These are phyloP conservation scores for Solanum piurae DNA, from an alignment of 257 asterid genomes.

Conservation along the genomic window DNA sequence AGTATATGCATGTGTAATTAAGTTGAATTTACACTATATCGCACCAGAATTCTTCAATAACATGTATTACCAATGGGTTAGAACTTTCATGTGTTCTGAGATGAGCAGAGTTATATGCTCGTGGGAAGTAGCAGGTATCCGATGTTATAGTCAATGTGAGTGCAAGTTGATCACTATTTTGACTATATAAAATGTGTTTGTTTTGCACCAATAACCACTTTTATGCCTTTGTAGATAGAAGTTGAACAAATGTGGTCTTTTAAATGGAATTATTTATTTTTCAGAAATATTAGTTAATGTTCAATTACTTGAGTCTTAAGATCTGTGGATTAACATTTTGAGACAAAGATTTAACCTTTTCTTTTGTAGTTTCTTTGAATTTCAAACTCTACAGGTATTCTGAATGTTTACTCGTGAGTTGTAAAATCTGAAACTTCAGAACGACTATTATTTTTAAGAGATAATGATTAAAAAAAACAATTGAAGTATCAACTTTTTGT, in stretches of 20 bases:
- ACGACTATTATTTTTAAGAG: background rate
- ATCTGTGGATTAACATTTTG: background rate
- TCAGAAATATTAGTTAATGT: background rate
- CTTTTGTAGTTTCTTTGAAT: background rate
- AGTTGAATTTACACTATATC: background rate
- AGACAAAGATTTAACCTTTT: background rate
- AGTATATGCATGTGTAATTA: background rate
- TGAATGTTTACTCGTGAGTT: background rate
- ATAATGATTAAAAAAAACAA: background rate
- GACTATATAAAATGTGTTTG: background rate
- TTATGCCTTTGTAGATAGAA: background rate
- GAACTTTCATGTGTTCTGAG: background rate
- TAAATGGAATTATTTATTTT: background rate
- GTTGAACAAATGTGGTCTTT: background rate
- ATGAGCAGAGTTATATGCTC: background rate
- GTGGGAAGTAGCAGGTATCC: background rate
- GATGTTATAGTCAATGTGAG: background rate
- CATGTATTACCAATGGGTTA: background rate
- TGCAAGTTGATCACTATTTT: background rate
- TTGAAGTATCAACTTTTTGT: background rate
- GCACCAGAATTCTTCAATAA: background rate
- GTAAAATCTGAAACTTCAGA: background rate
- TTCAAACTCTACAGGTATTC: background rate
- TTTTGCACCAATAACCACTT: background rate
- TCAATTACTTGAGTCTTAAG: background rate